Percentiles rank a stretch among this genome's conserved stretches.
Conservation (phyloP, 2,329 filamentous ascomycete genomes). For the Colletotrichum zoysiae region DNA sequence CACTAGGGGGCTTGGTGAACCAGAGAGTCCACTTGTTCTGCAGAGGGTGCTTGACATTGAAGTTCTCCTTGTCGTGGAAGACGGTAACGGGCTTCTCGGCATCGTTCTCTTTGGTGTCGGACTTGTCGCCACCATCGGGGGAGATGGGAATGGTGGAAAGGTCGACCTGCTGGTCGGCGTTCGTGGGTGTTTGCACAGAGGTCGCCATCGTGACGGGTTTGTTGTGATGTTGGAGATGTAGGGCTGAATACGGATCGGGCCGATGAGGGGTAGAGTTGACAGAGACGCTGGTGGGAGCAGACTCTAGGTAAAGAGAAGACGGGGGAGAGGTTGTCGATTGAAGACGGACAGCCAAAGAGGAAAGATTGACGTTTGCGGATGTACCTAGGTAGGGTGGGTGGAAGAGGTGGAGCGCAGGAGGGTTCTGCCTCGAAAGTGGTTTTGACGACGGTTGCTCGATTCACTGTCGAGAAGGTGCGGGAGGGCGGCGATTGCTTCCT, state of each 20-base stretch:
- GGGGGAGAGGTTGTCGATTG: constrained; percentile 18
- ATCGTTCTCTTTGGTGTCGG: constrained; percentile 61
- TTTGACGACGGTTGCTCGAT: constrained; percentile 33
- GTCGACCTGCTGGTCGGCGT: constrained; percentile 67
- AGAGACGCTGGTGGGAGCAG: constrained; percentile 27
- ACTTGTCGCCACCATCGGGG: constrained; percentile 68
- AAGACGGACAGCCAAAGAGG: constrained; percentile 6
- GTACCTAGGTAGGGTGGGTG: constrained; percentile 18
- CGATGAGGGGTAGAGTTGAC: constrained; percentile 25
- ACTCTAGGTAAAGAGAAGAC: constrained; percentile 20
- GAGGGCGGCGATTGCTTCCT: constrained; percentile 49
- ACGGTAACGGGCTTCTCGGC: constrained; percentile 83
- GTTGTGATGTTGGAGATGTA: constrained; percentile 25
- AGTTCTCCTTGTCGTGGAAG: constrained; percentile 98
- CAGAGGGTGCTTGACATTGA: constrained; percentile 98
- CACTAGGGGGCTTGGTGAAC: constrained; percentile 98
- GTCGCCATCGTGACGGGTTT: constrained; percentile 52
- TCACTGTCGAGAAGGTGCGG: constrained; percentile 43
- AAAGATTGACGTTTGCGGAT: constrained; percentile 26
- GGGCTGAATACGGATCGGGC: constrained; percentile 24
- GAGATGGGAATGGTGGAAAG: constrained; percentile 77
- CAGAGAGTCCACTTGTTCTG: constrained; percentile 99
- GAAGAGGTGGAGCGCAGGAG: constrained; percentile 36
- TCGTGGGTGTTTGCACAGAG: constrained; percentile 44
- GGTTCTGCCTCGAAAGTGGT: constrained; percentile 38